Evolutionary conservation across 23 red algal species (phyloP), one percentile per base, ranked within the genome.

Genomic region (Porphyridium purpureum): DNA sequence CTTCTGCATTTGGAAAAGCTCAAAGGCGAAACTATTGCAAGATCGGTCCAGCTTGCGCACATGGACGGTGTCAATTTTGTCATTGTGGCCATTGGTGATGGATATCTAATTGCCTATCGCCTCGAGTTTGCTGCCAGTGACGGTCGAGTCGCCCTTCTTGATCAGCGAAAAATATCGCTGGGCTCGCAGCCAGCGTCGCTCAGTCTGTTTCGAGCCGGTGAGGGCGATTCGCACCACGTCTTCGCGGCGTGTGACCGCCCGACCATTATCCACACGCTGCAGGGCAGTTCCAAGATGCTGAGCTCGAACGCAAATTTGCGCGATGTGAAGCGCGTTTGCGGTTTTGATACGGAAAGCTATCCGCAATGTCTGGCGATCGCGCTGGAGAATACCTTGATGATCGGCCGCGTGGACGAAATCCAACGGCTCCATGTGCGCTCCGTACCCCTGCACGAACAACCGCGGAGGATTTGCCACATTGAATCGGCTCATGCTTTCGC

Each of bases 321-420:
- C 46, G 79, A 86, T 44, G 90, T 98, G 2, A 85, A 64, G 6
- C 72, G 81, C 31, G 78, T 85, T 22, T 72, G 65, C 48, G 66
- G 72, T 21, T 85, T 98, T 55, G 66, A 86, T 64, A 77, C 90
- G 4, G 62, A 64, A 52, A 72, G 62, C 3, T 98, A 81, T 47
- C 90, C 78, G 24, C 79, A 98, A 57, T 86, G 70, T 52, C 49
- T 98, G 36, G 90, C 78, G 0, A 53, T 98, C 40, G 90, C 81
- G 4, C 11, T 44, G 38, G 11, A 44, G 38, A 44, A 51, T 0
- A 49, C 56, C 1, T 58, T 98, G 44, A 60, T 81, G 29, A 55
- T 98, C 27, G 90, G 90, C n/a, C 58, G 49, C 5, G 79, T 98
- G 19, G 90, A 98, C 60, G 74, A 86, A 23, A 86, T 98, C 46